Evolutionary conservation across 164 flowering plant genomes (phyloP).

Genomic region (Platanus orientalis): DNA sequence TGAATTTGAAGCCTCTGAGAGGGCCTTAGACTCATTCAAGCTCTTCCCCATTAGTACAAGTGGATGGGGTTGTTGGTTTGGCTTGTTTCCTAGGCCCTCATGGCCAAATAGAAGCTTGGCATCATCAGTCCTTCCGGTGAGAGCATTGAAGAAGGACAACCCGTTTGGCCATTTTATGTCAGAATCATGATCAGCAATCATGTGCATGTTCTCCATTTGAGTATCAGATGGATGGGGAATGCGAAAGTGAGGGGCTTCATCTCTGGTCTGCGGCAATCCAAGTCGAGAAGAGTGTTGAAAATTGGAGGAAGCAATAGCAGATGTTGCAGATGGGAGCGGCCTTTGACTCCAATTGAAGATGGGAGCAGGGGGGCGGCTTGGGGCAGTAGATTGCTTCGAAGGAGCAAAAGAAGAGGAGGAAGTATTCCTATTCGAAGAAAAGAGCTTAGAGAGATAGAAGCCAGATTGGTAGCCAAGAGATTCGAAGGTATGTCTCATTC

Average conservation of each 20-base stretch:
- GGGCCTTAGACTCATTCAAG: constrained; percentile 16
- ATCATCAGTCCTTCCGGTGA: constrained; percentile 61
- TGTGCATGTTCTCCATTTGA: constrained; percentile 45
- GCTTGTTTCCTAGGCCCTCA: constrained; percentile 49
- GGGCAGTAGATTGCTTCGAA: constrained; percentile 47
- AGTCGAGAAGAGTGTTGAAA: constrained; percentile 45
- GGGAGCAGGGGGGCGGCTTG: constrained; percentile 55
- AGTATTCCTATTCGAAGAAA: constrained; percentile 60
- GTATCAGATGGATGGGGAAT: constrained; percentile 62
- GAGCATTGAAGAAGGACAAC: constrained; percentile 71
- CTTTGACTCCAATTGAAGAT: constrained; percentile 86
- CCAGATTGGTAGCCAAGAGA: constrained; percentile 96
- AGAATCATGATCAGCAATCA: constrained; percentile 66
- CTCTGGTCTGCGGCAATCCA: constrained; percentile 55
- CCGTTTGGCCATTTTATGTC: constrained; percentile 99
- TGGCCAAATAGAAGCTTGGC: constrained; percentile 65
- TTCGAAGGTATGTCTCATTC: constrained; percentile 98
- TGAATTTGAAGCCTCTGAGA: constrained; percentile 15
- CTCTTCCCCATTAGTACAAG: constrained; percentile 28
- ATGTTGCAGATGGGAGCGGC: constrained; percentile 41
- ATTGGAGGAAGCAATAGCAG: constrained; percentile 43
- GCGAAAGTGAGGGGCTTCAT: constrained; percentile 73
- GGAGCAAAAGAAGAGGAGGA: constrained; percentile 47
- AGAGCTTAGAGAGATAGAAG: constrained; percentile 86
- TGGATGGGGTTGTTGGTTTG: constrained; percentile 34